A percentile compares a stretch with the other conserved stretches of the same genome.
phyloP scores from a whole-genome alignment of 768 basidiomycete species.

The Arthromyces matolae region DNA sequence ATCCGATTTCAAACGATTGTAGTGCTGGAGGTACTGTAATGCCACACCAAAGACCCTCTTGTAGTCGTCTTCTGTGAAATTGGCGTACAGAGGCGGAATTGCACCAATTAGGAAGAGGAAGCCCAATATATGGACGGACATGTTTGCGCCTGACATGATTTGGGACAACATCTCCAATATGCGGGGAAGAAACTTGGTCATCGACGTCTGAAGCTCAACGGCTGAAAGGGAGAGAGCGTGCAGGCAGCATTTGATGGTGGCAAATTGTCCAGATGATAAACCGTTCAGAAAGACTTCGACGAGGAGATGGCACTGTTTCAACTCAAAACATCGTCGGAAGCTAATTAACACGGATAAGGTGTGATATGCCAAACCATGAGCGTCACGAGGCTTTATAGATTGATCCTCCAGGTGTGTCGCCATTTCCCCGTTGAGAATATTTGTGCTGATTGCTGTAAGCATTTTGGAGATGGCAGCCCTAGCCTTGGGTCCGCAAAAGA shows the following conservation, averaged over 20 bases:
- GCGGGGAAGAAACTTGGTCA: conserved; percentile 72
- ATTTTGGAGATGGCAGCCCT: conserved; percentile 59
- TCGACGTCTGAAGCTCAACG: conserved; percentile 80
- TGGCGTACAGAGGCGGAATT: conserved; percentile 72
- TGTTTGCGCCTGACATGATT: conserved; percentile 90
- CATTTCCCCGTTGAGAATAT: conserved; percentile 56
- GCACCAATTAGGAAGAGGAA: conserved; percentile 87
- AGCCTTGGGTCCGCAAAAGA: conserved; percentile 89
- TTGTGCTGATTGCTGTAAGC: conserved; percentile 62
- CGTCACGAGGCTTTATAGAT: conserved; percentile 74
- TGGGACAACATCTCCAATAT: conserved; percentile 86
- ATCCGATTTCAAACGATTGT: conserved; percentile 58
- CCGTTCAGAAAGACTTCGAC: conserved; percentile 72
- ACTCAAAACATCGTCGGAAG: conserved; percentile 77
- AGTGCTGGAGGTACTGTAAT: conserved; percentile 88
- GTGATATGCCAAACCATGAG: conserved; percentile 85
- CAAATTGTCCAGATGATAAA: conserved; percentile 56
- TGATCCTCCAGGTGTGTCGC: conserved; percentile 47
- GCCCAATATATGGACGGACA: conserved; percentile 95
- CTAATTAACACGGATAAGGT: conserved; percentile 84
- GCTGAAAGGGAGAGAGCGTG: conserved; percentile 85
- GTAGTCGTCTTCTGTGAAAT: conserved; percentile 88
- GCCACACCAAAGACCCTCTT: conserved; percentile 94
- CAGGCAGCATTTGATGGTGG: conserved; percentile 84
- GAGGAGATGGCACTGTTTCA: conserved; percentile 60